Percentiles rank a stretch among this genome's conserved stretches.
Evolutionary conservation across 2,329 filamentous ascomycete species (phyloP).

Genomic region (Sporothrix humicola): DNA sequence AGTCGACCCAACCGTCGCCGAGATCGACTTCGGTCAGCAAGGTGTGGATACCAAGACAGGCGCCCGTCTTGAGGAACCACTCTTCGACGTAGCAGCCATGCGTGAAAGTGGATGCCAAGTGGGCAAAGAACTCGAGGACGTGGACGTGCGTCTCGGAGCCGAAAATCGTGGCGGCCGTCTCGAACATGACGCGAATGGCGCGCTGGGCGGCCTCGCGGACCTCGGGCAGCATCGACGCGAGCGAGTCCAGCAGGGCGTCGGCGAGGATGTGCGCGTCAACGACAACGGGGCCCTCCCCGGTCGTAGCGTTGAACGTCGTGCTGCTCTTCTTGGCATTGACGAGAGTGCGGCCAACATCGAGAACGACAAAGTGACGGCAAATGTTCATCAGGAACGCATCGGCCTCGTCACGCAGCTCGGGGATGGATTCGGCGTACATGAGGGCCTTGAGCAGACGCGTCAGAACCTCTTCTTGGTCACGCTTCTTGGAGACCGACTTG

Average conservation of each 20-base stretch:
- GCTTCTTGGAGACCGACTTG: conserved; percentile 84
- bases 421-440: conserved; percentile 82
- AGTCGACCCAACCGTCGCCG: conserved; percentile 80
- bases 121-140: conserved; percentile 81
- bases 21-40: conserved; percentile 84
- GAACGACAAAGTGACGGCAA: conserved; percentile 85
- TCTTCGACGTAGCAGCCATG: conserved; percentile 97
- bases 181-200: conserved; percentile 78
- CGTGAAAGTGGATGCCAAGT: conserved; percentile 82
- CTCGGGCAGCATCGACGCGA: conserved; percentile 81
- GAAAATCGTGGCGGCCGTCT: conserved; percentile 77
- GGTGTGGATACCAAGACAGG: conserved; percentile 86
- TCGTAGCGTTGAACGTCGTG: conserved; percentile 81
- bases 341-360: conserved; percentile 87
- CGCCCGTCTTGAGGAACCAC: conserved; percentile 97
- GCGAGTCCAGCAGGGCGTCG: conserved; percentile 86
- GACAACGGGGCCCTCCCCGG: conserved; percentile 84
- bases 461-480: conserved; percentile 78
- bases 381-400: conserved; percentile 77
- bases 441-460: conserved; percentile 89
- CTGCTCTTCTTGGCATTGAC: conserved; percentile 77
- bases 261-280: conserved; percentile 87
- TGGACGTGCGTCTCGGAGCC: conserved; percentile 74
- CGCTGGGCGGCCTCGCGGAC: conserved; percentile 83
- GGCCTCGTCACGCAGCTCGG: conserved; percentile 78